Conservation (phyloP, 257 asterid genomes). For the Rehmannia glutinosa region DNA sequence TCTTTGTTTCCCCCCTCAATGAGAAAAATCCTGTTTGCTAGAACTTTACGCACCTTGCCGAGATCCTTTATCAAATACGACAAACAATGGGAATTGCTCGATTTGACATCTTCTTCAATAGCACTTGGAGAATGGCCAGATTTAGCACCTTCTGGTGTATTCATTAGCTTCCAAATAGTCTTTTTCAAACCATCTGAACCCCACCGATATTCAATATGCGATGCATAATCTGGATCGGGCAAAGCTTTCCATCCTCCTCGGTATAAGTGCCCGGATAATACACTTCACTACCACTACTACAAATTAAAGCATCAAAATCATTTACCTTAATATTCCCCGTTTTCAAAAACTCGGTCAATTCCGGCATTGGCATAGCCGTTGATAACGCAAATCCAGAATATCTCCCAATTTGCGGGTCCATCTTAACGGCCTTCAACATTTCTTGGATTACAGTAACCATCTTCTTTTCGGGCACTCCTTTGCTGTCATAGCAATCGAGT, state of each 20-base stretch:
- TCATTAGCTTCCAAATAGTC: constrained; percentile 81
- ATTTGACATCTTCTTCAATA: constrained; percentile 50
- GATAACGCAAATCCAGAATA: constrained; percentile 61
- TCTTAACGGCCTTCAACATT: constrained; percentile 49
- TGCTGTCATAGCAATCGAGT: constrained; percentile 61
- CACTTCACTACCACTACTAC: constrained; percentile 83
- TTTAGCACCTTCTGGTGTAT: constrained; percentile 37
- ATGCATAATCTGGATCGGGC: constrained; percentile 60
- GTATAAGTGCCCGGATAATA: constrained; percentile 56
- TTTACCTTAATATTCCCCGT: constrained; percentile 44
- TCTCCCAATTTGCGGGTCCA: constrained; percentile 47
- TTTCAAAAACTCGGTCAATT: constrained; percentile 46
- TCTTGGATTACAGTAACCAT: constrained; percentile 50
- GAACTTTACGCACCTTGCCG: constrained; percentile 36
- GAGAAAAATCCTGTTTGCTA: not conserved
- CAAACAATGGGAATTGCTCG: constrained; percentile 69
- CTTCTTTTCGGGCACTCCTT: constrained; percentile 58
- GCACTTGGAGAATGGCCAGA: constrained; percentile 16
- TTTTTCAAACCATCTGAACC: constrained; percentile 75
- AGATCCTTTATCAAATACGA: constrained; percentile 69
- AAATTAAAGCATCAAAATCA: constrained; percentile 75
- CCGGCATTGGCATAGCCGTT: constrained; percentile 70
- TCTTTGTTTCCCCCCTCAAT: not conserved
- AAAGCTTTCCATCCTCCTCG: constrained; percentile 50
- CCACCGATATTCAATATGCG: constrained; percentile 88